A percentile compares a stretch with the other conserved stretches of the same genome.
phyloP scores from a whole-genome alignment of 768 basidiomycete species.

The Gyrodon lividus region DNA sequence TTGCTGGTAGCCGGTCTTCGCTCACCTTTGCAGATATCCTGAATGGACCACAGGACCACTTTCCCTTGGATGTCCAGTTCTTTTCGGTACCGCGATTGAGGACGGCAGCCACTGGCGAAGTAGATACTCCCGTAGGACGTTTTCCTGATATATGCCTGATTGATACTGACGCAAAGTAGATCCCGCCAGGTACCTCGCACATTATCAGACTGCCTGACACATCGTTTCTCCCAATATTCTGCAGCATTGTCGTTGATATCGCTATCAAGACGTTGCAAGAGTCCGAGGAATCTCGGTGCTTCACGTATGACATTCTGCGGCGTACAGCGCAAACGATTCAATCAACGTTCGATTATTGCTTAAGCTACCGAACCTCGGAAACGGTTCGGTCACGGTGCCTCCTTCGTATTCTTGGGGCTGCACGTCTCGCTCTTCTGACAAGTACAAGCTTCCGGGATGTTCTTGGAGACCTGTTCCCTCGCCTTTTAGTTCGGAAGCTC shows the following conservation, averaged over 20 bases:
- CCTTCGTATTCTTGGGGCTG: slow-evolving; percentile 38
- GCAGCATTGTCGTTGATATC: slow-evolving; percentile 46
- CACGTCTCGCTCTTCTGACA: slow-evolving; percentile 24
- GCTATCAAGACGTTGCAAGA: slow-evolving; percentile 42
- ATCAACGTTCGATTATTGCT: slow-evolving; percentile 43
- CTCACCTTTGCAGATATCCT: slow-evolving; percentile 34
- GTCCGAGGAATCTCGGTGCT: slow-evolving; percentile 45
- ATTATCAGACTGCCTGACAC: slow-evolving; percentile 38
- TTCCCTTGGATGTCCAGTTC: slow-evolving; percentile 39
- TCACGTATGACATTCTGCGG: slow-evolving; percentile 48
- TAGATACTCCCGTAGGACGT: slow-evolving; percentile 34
- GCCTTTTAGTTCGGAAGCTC: slow-evolving; percentile 38
- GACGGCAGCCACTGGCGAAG: slow-evolving; percentile 29
- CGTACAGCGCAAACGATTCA: slow-evolving; percentile 39
- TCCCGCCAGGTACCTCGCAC: slow-evolving; percentile 33
- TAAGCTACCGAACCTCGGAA: slow-evolving; percentile 35
- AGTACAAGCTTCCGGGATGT: slow-evolving; percentile 24
- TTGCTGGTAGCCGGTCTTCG: background rate
- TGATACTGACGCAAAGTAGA: slow-evolving; percentile 28
- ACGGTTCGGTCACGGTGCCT: slow-evolving; percentile 39
- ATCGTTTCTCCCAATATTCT: slow-evolving; percentile 45
- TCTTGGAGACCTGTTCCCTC: slow-evolving; percentile 32
- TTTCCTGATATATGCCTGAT: background rate
- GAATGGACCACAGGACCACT: slow-evolving; percentile 33
- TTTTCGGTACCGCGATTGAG: slow-evolving; percentile 40